These are phyloP conservation scores for Mycena kentingensis DNA, from an alignment of 768 basidiomycete species.

Conservation along the genomic window DNA sequence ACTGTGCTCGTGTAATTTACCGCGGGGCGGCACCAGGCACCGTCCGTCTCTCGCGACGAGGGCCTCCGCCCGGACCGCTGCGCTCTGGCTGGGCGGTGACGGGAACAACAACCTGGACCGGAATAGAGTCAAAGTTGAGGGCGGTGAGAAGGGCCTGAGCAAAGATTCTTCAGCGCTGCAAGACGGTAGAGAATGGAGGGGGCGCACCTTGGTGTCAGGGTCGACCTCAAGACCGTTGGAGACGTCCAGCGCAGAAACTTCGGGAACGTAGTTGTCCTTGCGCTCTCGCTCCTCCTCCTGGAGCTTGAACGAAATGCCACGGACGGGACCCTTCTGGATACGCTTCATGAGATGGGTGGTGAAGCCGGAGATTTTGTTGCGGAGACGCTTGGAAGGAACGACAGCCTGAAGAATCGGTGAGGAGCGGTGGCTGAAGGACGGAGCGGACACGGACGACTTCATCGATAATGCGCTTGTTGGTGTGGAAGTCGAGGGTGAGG, in stretches of 20 bases:
- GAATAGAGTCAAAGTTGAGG: slow-evolving; percentile 94
- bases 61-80: slow-evolving; percentile 37
- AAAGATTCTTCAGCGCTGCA: neutral
- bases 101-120: slow-evolving; percentile 68
- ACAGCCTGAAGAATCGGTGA: slow-evolving; percentile 56
- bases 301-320: slow-evolving; percentile 99
- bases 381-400: slow-evolving; percentile 97
- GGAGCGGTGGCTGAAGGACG: slow-evolving; percentile 8
- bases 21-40: slow-evolving; percentile 77
- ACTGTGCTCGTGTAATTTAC: slow-evolving; percentile 25
- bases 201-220: slow-evolving; percentile 85
- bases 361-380: slow-evolving; percentile 99
- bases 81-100: slow-evolving; percentile 70
- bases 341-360: slow-evolving; percentile 99
- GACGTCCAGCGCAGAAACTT: slow-evolving; percentile 91
- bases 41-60: slow-evolving; percentile 72
- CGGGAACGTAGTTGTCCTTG: slow-evolving; percentile 99
- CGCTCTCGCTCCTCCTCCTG: slow-evolving; percentile 99
- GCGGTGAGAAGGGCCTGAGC: slow-evolving; percentile 84
- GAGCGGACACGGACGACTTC: slow-evolving; percentile 70
- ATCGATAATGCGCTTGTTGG: slow-evolving; percentile 98
- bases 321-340: slow-evolving; percentile 96
- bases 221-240: slow-evolving; percentile 81
- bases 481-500: slow-evolving; percentile 99
- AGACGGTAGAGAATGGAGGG: neutral